phyloP scores from a whole-genome alignment of 164 flowering plant species.

The Annona cherimola region DNA sequence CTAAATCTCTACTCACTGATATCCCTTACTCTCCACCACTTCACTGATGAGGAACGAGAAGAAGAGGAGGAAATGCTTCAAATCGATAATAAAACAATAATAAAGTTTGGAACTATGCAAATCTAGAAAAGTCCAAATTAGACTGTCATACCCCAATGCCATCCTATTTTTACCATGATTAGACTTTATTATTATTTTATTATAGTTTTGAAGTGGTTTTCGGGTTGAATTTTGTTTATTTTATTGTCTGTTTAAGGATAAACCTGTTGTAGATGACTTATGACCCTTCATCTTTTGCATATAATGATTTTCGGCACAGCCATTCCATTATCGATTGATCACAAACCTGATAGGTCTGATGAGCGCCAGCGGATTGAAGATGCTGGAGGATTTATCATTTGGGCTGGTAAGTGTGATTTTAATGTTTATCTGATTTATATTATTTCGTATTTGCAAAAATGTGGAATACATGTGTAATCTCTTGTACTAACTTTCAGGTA shows the following conservation, averaged over 20 bases:
- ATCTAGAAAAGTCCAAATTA: too few species aligned
- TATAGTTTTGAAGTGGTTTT: not conserved
- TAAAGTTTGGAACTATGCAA: too few species aligned
- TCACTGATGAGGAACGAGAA: too few species aligned
- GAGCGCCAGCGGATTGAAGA: conserved; percentile 76
- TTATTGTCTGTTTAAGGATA: not conserved
- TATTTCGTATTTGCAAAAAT: not conserved
- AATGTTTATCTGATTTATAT: not conserved
- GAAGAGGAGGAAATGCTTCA: too few species aligned
- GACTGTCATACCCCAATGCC: not conserved
- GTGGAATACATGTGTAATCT: not conserved
- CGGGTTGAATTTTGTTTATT: not conserved
- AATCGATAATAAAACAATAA: too few species aligned
- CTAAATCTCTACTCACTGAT: too few species aligned
- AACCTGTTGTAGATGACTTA: not conserved
- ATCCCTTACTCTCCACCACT: too few species aligned
- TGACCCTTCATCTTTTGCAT: conserved; percentile 1
- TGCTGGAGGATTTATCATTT: conserved; percentile 75
- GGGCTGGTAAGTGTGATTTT: conserved; percentile 58
- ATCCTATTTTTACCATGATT: not conserved
- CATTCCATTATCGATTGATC: conserved; percentile 65
- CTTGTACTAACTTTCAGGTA: not conserved
- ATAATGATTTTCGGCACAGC: conserved; percentile 34
- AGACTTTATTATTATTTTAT: not conserved
- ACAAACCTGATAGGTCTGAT: conserved; percentile 83